phyloP scores from a whole-genome alignment of 768 basidiomycete genomes.

The Russula sp. region DNA sequence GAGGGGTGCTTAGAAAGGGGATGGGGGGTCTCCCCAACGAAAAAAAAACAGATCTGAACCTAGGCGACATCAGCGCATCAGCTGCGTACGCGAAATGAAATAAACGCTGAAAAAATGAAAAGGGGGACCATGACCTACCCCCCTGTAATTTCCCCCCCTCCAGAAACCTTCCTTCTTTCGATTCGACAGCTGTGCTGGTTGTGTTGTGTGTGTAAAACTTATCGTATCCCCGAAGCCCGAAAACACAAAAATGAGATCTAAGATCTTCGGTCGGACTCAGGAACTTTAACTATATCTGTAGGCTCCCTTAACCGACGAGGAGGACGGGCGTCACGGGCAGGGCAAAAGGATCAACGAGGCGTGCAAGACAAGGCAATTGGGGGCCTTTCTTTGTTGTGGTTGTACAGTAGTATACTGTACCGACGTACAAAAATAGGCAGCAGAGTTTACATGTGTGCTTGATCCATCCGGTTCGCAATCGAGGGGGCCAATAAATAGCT shows the following conservation, averaged over 20 bases:
- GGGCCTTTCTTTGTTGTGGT: not conserved
- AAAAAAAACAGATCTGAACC: too few relatives aligned
- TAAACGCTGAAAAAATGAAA: constrained; percentile 8
- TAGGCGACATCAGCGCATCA: not conserved
- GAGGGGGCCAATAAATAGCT: too few relatives aligned
- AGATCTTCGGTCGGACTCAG: constrained; percentile 9
- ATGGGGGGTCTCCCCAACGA: too few relatives aligned
- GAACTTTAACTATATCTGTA: too few relatives aligned
- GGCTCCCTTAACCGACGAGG: too few relatives aligned
- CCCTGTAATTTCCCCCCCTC: constrained; percentile 13
- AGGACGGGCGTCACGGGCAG: too few relatives aligned
- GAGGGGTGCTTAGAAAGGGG: too few relatives aligned
- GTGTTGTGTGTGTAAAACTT: too few relatives aligned
- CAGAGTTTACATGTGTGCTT: not conserved
- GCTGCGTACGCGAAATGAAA: constrained; percentile 11
- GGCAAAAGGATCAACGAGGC: constrained; percentile 18
- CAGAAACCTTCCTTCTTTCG: not conserved
- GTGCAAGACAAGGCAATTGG: too few relatives aligned
- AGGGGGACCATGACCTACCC: not conserved
- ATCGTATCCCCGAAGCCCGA: constrained; percentile 7
- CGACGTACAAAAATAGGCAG: not conserved
- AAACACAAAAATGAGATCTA: constrained; percentile 17
- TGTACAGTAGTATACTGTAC: not conserved
- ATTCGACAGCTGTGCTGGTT: constrained; percentile 3
- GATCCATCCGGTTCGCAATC: too few relatives aligned